These are phyloP conservation scores for Nadsonia commutata DNA, from an alignment of 1,139 yeast species.

Conservation along the genomic window DNA sequence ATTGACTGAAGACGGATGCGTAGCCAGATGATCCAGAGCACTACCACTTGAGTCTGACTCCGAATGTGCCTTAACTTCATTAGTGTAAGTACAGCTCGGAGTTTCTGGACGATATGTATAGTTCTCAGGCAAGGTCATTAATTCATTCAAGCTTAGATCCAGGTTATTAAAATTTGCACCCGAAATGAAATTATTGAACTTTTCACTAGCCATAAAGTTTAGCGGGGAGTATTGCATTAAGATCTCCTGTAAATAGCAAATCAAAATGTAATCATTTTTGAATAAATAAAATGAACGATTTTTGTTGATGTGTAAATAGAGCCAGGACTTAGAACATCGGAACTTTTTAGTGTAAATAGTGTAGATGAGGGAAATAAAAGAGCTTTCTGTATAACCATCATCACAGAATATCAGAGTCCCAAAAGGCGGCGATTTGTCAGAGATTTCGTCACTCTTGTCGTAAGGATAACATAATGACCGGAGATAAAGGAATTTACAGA, in stretches of 20 bases:
- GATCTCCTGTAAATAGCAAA: slow-evolving; percentile 49
- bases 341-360: slow-evolving; percentile 50
- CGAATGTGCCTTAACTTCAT: neutral
- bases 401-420: slow-evolving; percentile 51
- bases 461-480: slow-evolving; percentile 12
- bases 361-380: slow-evolving; percentile 55
- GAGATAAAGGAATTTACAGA: slow-evolving; percentile 21
- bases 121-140: neutral
- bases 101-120: neutral
- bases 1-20: no score
- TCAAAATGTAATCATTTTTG: slow-evolving; percentile 52
- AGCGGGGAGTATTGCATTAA: slow-evolving; percentile 42
- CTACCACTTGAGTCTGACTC: neutral
- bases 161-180: neutral
- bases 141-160: neutral
- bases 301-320: slow-evolving; percentile 46
- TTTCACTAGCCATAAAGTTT: neutral
- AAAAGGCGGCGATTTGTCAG: slow-evolving; percentile 11
- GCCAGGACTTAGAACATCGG: slow-evolving; percentile 32
- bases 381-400: slow-evolving; percentile 88
- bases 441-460: neutral
- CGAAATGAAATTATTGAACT: neutral
- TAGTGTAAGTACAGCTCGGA: neutral
- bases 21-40: neutral
- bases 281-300: slow-evolving; percentile 77